Percentiles rank a stretch among this genome's conserved stretches.
Conservation (phyloP, 495 filamentous ascomycete genomes). For the Monascus purpureus region DNA sequence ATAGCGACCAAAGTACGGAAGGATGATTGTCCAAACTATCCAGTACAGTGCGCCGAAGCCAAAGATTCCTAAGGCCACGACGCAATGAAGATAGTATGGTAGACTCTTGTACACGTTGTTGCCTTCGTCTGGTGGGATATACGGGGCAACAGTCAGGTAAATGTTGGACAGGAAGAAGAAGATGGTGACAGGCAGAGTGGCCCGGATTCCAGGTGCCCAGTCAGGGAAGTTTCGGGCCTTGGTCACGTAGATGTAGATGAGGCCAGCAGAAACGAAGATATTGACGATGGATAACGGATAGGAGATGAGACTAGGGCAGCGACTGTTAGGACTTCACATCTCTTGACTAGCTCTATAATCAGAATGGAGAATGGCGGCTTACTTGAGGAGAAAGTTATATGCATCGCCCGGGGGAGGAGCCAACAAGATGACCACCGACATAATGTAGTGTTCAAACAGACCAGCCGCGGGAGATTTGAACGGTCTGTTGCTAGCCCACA, state of each 20-base stretch:
- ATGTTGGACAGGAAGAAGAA: slow-evolving; percentile 43
- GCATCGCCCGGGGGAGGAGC: slow-evolving; percentile 50
- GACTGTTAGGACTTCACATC: neutral
- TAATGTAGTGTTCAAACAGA: slow-evolving; percentile 46
- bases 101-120: slow-evolving; percentile 47
- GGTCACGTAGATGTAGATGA: slow-evolving; percentile 42
- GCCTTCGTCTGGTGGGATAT: slow-evolving; percentile 45
- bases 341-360: too few relatives aligned
- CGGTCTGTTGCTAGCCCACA: slow-evolving; percentile 54
- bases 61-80: slow-evolving; percentile 43
- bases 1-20: slow-evolving; percentile 40
- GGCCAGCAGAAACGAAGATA: slow-evolving; percentile 40
- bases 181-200: slow-evolving; percentile 30
- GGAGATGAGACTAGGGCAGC: slow-evolving; percentile 34
- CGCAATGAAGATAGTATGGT: slow-evolving; percentile 51
- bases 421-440: slow-evolving; percentile 46
- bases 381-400: slow-evolving; percentile 52
- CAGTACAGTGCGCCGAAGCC: slow-evolving; percentile 42
- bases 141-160: slow-evolving; percentile 49
- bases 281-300: slow-evolving; percentile 50
- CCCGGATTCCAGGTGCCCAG: slow-evolving; percentile 22
- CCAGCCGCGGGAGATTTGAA: slow-evolving; percentile 47
- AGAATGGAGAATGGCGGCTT: too few relatives aligned
- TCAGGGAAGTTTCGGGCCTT: slow-evolving; percentile 22
- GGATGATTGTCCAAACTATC: slow-evolving; percentile 37